Percentiles rank a stretch among this genome's conserved stretches.
Evolutionary conservation across 352 stramenopile genomes (phyloP).

Genomic region (Pythium chondricola): DNA sequence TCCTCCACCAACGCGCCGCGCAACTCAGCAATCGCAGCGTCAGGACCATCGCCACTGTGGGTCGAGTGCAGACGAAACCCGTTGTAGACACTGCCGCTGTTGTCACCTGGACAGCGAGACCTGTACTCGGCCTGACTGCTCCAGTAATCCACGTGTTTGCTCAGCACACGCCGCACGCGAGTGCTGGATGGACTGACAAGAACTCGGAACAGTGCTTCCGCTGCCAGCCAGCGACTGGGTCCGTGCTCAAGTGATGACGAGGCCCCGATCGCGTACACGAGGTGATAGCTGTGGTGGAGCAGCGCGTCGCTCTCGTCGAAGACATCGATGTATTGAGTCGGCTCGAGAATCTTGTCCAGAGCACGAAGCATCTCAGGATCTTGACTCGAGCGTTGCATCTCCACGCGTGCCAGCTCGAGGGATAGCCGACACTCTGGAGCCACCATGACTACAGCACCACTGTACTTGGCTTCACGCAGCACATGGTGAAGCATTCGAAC

Average conservation of each 20-base stretch:
- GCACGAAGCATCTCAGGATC: conserved; percentile 8
- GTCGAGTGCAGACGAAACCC: conserved; percentile 31
- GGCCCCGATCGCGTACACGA: conserved; percentile 79
- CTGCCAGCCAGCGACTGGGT: conserved; percentile 42
- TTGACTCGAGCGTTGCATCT: conserved; percentile 24
- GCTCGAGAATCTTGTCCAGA: conserved; percentile 38
- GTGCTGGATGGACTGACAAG: conserved; percentile 10
- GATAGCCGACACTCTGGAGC: conserved; percentile 85
- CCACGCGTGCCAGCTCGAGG: conserved; percentile 74
- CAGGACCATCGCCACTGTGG: conserved; percentile 11
- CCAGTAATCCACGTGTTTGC: conserved; percentile 23
- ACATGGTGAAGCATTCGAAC: conserved; percentile 28
- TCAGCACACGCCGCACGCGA: conserved; percentile 30
- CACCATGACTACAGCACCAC: conserved; percentile 58
- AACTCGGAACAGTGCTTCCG: conserved; percentile 38
- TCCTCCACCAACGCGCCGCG: conserved; percentile 44
- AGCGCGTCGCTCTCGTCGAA: conserved; percentile 87
- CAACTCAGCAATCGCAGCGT: too few species aligned
- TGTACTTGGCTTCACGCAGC: conserved; percentile 28
- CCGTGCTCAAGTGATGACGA: conserved; percentile 39
- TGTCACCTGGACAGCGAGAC: too few species aligned
- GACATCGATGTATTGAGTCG: conserved; percentile 61
- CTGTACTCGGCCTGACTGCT: conserved; percentile 30
- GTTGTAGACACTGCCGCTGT: conserved; percentile 30
- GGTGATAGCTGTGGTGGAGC: conserved; percentile 82